phyloP scores from a whole-genome alignment of 208 protist genomes.

The Tetramitus jugosus region DNA sequence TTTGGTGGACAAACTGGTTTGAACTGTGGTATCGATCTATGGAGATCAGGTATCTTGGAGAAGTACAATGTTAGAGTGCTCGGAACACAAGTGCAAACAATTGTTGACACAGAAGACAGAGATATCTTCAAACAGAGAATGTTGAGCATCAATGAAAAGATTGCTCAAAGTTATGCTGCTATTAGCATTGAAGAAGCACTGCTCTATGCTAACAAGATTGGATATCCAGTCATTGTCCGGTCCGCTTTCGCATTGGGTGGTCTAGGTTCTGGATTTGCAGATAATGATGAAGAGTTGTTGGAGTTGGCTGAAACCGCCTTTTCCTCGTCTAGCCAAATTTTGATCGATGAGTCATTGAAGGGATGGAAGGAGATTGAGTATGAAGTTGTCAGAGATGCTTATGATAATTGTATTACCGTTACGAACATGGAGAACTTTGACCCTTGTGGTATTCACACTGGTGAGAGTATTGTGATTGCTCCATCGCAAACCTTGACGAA shows the following conservation, averaged over 20 bases:
- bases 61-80: conserved; percentile 88
- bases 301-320: conserved; percentile 51
- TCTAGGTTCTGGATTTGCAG: conserved; percentile 90
- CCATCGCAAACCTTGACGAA: conserved; percentile 93
- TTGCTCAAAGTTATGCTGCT: conserved; percentile 66
- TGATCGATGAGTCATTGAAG: conserved; percentile 91
- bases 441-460: conserved; percentile 93
- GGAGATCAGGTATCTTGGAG: conserved; percentile 72
- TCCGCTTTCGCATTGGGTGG: conserved; percentile 95
- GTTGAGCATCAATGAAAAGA: conserved; percentile 83
- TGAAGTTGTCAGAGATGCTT: conserved; percentile 92
- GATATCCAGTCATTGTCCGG: conserved; percentile 94
- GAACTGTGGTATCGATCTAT: conserved; percentile 92
- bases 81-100: conserved; percentile 84
- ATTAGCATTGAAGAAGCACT: conserved; percentile 63
- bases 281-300: conserved; percentile 49
- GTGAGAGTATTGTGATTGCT: conserved; percentile 97
- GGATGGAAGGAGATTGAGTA: conserved; percentile 99
- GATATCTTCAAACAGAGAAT: conserved; percentile 92
- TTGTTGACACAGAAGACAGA: conserved; percentile 91
- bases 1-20: conserved; percentile 97
- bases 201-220: conserved; percentile 52
- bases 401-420: conserved; percentile 98
- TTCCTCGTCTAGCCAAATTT: conserved; percentile 78
- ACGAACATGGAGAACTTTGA: conserved; percentile 99